Base-by-base conservation (phyloP, 2,329 filamentous ascomycete species). In the Ceratocystis albifundus region DNA sequence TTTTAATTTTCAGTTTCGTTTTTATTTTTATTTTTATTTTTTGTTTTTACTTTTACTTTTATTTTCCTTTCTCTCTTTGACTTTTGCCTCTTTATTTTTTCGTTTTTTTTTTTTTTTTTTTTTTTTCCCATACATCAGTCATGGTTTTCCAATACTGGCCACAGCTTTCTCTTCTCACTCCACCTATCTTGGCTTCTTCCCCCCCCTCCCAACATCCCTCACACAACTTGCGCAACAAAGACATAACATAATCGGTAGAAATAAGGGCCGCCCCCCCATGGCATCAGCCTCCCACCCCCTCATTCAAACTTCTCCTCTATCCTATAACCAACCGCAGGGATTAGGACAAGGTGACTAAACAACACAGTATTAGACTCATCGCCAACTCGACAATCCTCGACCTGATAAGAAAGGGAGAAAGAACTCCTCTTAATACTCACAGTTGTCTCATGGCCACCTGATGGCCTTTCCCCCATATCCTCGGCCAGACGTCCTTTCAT, bases 381-480 rank as follows among this genome's bases (percentile, higher is more conserved):
- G 8, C 22, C 53, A 57, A 30, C 53, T 57, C 22, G 53, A 57
- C 25, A 57, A 57, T 57, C 25, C 53, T 28, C 53, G 28, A 20
- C 12, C 22, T 28, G 53, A 57, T 57, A 32, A 57, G 53, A n/a
- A 30, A 15, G 30, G 15, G n/a, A n/a, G n/a, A 10, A 55, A 55
- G 15, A 7, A 1, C 22, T 15, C 10, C 50, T 15, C 48, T 50
- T 50, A 57, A 57, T 57, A 30, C 32, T 22, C 22, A 32, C 2
- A 6, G 22, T 57, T 57, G 53, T 57, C 53, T 57, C 53, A 57
- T 57, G 53, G 53, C 53, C 53, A 25, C 53, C 53, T 57, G 53
- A 57, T 57, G 53, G 53, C 30, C 53, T 57, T 57, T 57, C 30
- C 28, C 28, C 22, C 46, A 41, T 50, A 10, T n/a, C 30, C 53